Evolutionary conservation across 2,329 filamentous ascomycete species (phyloP), one percentile per base, ranked within the genome.

Genomic region (Phyllachora maydis): DNA sequence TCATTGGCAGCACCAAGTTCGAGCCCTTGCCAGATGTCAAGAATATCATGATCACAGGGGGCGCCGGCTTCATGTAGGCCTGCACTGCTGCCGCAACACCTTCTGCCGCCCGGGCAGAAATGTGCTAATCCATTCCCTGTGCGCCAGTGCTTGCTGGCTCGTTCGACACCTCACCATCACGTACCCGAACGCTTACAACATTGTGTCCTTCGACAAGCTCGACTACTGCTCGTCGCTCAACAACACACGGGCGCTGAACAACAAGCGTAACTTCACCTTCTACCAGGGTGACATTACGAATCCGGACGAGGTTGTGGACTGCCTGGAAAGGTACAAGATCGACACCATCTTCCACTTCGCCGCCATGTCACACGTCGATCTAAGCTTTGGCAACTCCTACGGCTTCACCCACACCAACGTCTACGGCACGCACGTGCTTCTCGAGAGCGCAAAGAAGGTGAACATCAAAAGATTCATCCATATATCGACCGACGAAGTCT

Each of bases 331-430:
- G 30, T 57, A 79, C 49, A 59, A 65, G 16, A 73, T 85, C 36
- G 78, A 85, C 42, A 81, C 75, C 24, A 60, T 88, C 30, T 68
- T 85, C 44, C 77, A 85, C 45, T 82, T 88, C 38, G 78, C 78
- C 3, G 78, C 78, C n/a, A 73, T 82, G 47, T 79, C 74, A 6
- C 77, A 85, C 40, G 78, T 88, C 23, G 76, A 85, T 37, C 47
- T 81, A 36, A 79, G 72, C 40, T 88, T 88, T 38, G 73, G 73
- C 23, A 81, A 85, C 48, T 79, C 75, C 7, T 79, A 79, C 43
- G 62, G 67, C 25, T 85, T 85, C 47, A 83, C 75, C 0, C 68
- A 71, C 35, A 82, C 71, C 27, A 88, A 85, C 35, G 77, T 83
- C 9, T 73, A 77, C 33, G 78, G 77, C 21, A 85, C 78, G n/a